phyloP scores from a whole-genome alignment of 2,329 filamentous ascomycete genomes.

The Sphaerostilbella broomeana region DNA sequence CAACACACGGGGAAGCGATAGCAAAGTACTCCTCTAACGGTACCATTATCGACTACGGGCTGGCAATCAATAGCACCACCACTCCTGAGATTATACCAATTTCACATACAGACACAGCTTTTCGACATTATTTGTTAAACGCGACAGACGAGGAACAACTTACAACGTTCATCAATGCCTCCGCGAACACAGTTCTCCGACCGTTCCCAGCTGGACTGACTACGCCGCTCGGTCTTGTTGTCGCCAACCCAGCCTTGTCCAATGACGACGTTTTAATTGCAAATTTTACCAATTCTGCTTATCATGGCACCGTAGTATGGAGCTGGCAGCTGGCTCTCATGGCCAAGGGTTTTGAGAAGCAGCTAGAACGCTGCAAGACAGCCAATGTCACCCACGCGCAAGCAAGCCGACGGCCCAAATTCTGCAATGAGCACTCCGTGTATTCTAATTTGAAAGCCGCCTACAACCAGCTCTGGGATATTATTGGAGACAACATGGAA shows the following conservation, averaged over 20 bases:
- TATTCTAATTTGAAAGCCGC: slow-evolving; percentile 40
- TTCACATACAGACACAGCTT: slow-evolving; percentile 59
- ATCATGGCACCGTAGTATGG: slow-evolving; percentile 59
- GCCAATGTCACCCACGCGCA: not conserved
- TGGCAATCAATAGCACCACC: slow-evolving; percentile 49
- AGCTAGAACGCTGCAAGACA: slow-evolving; percentile 46
- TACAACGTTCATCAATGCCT: slow-evolving; percentile 48
- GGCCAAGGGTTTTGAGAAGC: slow-evolving; percentile 51
- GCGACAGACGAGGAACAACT: slow-evolving; percentile 51
- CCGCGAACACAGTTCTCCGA: slow-evolving; percentile 48
- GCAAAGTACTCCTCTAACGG: slow-evolving; percentile 28
- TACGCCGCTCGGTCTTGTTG: slow-evolving; percentile 49
- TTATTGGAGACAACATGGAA: slow-evolving; percentile 47
- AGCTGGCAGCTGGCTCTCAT: slow-evolving; percentile 60
- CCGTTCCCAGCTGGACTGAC: slow-evolving; percentile 54
- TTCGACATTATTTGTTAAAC: slow-evolving; percentile 57
- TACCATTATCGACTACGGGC: slow-evolving; percentile 44
- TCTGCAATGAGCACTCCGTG: slow-evolving; percentile 42
- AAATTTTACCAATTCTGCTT: slow-evolving; percentile 51
- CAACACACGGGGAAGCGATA: slow-evolving; percentile 36
- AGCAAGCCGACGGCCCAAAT: slow-evolving; percentile 30
- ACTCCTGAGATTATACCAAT: slow-evolving; percentile 45
- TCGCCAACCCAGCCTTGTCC: slow-evolving; percentile 56
- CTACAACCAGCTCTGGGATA: slow-evolving; percentile 55
- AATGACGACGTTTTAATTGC: slow-evolving; percentile 38